These are phyloP conservation scores for Penicillium expansum DNA, from an alignment of 2,329 filamentous ascomycete genomes.

Conservation along the genomic window DNA sequence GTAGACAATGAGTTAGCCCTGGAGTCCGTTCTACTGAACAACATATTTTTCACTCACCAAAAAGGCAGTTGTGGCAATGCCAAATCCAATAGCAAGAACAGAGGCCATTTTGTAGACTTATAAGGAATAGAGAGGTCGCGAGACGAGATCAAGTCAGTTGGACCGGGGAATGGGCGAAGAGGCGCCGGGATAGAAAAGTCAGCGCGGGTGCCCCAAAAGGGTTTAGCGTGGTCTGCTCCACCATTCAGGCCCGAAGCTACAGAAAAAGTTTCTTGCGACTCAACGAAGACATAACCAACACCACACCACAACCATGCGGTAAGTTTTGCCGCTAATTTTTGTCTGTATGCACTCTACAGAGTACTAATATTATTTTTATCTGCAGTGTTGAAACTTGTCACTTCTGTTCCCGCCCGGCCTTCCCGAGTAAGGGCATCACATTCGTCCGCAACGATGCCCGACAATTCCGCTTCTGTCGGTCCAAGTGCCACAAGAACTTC, in stretches of 20 bases:
- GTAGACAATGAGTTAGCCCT: conserved; percentile 19
- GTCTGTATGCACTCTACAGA: not conserved
- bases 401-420: conserved; percentile 68
- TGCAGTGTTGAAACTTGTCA: conserved; percentile 61
- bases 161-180: conserved; percentile 7
- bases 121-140: not conserved
- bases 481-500: conserved; percentile 73
- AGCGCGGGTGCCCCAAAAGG: conserved; percentile 31
- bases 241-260: conserved; percentile 19
- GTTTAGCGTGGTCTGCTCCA: conserved; percentile 36
- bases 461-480: conserved; percentile 65
- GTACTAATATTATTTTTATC: not conserved
- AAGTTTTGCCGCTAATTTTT: conserved; percentile 7
- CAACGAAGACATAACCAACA: conserved; percentile 19
- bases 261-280: conserved; percentile 28
- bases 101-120: conserved; percentile 40
- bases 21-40: not conserved
- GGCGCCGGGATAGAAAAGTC: conserved; percentile 38
- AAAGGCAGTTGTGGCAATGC: conserved; percentile 63
- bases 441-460: conserved; percentile 67
- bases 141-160: conserved; percentile 9
- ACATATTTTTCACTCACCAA: conserved; percentile 58
- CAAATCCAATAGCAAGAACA: conserved; percentile 44
- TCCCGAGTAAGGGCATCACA: conserved; percentile 64
- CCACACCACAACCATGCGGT: conserved; percentile 28